phyloP scores from a whole-genome alignment of 1,139 yeast genomes.

The Hyphopichia fennica region DNA sequence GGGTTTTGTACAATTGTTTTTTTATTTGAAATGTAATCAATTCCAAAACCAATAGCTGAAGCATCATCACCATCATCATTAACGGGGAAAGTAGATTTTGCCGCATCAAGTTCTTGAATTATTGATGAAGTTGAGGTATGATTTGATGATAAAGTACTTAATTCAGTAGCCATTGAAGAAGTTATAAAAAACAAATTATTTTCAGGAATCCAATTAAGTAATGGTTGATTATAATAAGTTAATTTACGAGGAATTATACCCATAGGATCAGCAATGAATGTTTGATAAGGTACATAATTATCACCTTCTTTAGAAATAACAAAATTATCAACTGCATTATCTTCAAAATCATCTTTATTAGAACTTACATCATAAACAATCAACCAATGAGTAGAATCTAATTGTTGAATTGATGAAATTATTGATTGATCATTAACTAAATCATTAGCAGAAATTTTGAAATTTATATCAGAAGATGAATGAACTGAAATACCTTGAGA shows the following conservation, averaged over 20 bases:
- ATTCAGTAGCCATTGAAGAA: constrained; percentile 64
- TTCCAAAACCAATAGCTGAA: constrained; percentile 65
- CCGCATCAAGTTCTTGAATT: constrained; percentile 62
- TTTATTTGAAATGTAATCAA: constrained; percentile 53
- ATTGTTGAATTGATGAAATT: neutral
- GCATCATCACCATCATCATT: constrained; percentile 67
- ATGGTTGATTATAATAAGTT: constrained; percentile 42
- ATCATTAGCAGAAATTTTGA: neutral
- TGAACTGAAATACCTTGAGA: constrained; percentile 3
- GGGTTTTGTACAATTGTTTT: constrained; percentile 46
- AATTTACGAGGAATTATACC: constrained; percentile 53
- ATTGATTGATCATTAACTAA: neutral
- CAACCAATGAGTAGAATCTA: constrained; percentile 5
- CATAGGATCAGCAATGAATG: constrained; percentile 60
- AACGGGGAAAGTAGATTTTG: constrained; percentile 71
- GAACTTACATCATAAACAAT: constrained; percentile 11
- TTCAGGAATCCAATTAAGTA: constrained; percentile 45
- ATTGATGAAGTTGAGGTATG: constrained; percentile 16
- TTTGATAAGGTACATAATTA: constrained; percentile 18
- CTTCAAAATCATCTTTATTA: neutral
- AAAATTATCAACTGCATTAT: constrained; percentile 9
- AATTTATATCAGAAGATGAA: neutral
- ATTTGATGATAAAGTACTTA: constrained; percentile 39
- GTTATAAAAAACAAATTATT: constrained; percentile 43
- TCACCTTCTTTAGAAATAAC: constrained; percentile 12